Base-by-base conservation (phyloP, 768 basidiomycete genomes). In the Gautieria morchelliformis region DNA sequence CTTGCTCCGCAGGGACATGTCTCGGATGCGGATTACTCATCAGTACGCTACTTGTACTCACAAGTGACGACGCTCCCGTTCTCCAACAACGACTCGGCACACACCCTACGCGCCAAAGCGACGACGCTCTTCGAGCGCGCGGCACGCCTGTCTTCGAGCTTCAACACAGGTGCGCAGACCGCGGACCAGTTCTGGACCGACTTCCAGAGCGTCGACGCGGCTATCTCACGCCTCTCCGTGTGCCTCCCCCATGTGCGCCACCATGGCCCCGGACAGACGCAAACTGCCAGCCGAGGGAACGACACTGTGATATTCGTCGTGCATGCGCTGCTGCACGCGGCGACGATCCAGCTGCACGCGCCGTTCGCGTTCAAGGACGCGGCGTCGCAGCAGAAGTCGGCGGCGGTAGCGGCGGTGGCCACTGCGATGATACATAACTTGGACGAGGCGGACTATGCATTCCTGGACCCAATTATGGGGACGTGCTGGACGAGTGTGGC, bases 101-200 rank as follows among this genome's bases (percentile, higher is more conserved):
- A 76, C 47, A 81, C 87, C 12, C 70, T 87, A 62, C 81, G 85
- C 60, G 83, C 78, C 53, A 90, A 90, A 69, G 85, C 86, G 17
- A 83, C 88, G n/a, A 77, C 85, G 11, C 75, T 91, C 22, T 85
- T 84, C 63, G 78, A 87, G 52, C 80, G 79, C 47, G 86, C 88
- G 35, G 78, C 83, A 61, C 72, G 74, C 56, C 67, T 87, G 17
- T 75, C 76, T 7, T 74, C 77, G 22, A 76, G 70, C 62, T 88
- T 58, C 30, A 35, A 47, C 27, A n/a, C 39, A 24, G 53, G 14
- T 27, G 46, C 32, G 40, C 37, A 39, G 20, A 20, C 42, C n/a
- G 54, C 46, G 54, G 70, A 65, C 10, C 62, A 49, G 7, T 67
- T 65, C 62, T 76, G 72, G 73, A 58, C 64, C 1, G 74, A 78